These are phyloP conservation scores for Chytriomyces sp. DNA, from an alignment of 192 early-diverging fungal genomes.

Conservation along the genomic window DNA sequence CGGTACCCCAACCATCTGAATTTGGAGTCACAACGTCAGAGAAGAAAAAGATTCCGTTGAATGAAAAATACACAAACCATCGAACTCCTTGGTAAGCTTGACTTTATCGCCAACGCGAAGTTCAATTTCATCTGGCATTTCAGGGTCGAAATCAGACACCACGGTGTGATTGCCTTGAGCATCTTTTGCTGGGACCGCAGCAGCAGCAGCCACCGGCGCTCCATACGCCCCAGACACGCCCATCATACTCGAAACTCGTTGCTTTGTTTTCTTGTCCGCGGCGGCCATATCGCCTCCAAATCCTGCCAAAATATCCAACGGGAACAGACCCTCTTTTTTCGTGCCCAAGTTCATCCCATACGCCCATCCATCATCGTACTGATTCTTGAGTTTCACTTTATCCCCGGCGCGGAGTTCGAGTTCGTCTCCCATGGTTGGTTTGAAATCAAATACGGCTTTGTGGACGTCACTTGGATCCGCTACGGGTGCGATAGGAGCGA, in stretches of 20 bases:
- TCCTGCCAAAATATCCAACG: neutral
- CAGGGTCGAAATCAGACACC: conserved; percentile 7
- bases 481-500: too few species aligned
- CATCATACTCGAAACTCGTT: neutral
- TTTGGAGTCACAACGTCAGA: neutral
- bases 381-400: conserved; percentile 13
- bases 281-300: neutral
- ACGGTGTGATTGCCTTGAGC: neutral
- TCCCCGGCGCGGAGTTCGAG: conserved; percentile 21
- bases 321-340: conserved; percentile 1
- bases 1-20: conserved; percentile 56
- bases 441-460: conserved; percentile 9
- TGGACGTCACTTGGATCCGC: neutral
- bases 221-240: neutral
- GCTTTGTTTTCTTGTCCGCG: neutral
- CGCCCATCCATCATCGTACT: conserved; percentile 22
- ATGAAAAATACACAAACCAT: neutral
- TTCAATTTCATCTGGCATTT: conserved; percentile 26
- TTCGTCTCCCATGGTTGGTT: conserved; percentile 20
- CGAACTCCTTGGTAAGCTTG: neutral
- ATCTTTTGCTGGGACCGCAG: neutral
- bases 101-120: conserved; percentile 18
- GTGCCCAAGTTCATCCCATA: conserved; percentile 10
- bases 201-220: neutral
- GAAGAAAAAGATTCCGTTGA: neutral